phyloP scores from a whole-genome alignment of 2,329 filamentous ascomycete genomes.

The Talaromyces sp. region DNA sequence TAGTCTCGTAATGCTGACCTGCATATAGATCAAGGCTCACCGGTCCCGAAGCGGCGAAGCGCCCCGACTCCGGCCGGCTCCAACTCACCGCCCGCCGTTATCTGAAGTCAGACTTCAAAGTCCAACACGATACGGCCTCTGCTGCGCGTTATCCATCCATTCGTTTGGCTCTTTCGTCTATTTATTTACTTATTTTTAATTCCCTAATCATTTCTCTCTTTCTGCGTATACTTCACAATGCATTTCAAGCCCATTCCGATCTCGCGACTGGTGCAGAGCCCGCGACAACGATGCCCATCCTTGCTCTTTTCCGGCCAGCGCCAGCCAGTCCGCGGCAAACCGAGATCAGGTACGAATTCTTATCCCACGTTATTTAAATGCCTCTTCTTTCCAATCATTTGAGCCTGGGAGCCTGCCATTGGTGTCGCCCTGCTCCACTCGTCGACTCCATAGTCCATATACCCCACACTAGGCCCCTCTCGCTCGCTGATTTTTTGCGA shows the following conservation, averaged over 20 bases:
- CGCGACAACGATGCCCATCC: neutral
- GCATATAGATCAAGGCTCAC: neutral
- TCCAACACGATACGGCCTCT: neutral
- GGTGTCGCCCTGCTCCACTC: constrained; percentile 7
- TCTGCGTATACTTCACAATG: neutral
- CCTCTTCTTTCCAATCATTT: neutral
- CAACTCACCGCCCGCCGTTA: neutral
- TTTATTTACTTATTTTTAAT: neutral
- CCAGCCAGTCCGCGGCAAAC: neutral
- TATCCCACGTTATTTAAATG: neutral
- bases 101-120: neutral
- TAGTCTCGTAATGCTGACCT: neutral
- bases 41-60: neutral
- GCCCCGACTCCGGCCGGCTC: neutral
- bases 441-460: neutral
- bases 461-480: constrained; percentile 10
- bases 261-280: neutral
- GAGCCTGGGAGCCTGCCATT: neutral
- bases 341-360: neutral
- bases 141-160: neutral
- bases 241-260: neutral
- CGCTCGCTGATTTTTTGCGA: neutral
- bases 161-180: neutral
- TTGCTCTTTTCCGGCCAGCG: neutral
- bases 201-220: neutral